Conservation (phyloP, 1,284 basidiomycete genomes). For the Trametes sp. region DNA sequence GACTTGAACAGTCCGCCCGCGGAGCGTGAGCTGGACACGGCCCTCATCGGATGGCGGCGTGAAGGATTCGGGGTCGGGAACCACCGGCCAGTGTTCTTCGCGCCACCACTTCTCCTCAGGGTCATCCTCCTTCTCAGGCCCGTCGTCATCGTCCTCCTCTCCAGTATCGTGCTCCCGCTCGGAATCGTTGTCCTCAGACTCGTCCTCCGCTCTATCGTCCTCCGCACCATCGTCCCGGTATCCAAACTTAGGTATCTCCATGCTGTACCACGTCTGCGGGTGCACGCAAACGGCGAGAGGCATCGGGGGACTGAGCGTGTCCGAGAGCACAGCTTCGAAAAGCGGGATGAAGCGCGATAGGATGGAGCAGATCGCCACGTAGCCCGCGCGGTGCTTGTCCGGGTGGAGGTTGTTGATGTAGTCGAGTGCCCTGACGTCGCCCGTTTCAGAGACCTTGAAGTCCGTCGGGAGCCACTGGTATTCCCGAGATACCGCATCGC, state of each 20-base stretch:
- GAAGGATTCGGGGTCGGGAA: conserved; percentile 19
- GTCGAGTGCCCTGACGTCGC: conserved; percentile 1
- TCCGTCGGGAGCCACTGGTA: conserved; percentile 32
- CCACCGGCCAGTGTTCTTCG: conserved; percentile 15
- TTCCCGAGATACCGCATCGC: neutral
- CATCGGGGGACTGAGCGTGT: conserved; percentile 1
- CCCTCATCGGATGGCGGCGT: conserved; percentile 4
- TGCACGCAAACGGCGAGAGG: too few species aligned
- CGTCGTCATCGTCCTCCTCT: too few species aligned
- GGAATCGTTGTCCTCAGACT: too few species aligned
- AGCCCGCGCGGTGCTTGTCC: conserved; percentile 35
- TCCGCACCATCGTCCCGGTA: neutral
- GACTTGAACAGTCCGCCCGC: conserved; percentile 47
- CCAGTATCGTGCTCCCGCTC: too few species aligned
- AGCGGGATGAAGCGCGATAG: conserved; percentile 44
- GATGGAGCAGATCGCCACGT: conserved; percentile 42
- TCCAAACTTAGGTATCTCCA: neutral
- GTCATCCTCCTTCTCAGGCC: neutral
- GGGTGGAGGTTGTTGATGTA: conserved; percentile 27
- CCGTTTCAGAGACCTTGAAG: conserved; percentile 18
- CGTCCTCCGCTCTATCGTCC: too few species aligned
- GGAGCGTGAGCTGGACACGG: conserved; percentile 20
- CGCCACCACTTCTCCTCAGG: conserved; percentile 19
- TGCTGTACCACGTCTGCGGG: conserved; percentile 17
- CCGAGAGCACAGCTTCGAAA: conserved; percentile 43